Evolutionary conservation across 1,284 basidiomycete species (phyloP), one percentile per base, ranked within the genome.

Genomic region (Melampsora americana): DNA sequence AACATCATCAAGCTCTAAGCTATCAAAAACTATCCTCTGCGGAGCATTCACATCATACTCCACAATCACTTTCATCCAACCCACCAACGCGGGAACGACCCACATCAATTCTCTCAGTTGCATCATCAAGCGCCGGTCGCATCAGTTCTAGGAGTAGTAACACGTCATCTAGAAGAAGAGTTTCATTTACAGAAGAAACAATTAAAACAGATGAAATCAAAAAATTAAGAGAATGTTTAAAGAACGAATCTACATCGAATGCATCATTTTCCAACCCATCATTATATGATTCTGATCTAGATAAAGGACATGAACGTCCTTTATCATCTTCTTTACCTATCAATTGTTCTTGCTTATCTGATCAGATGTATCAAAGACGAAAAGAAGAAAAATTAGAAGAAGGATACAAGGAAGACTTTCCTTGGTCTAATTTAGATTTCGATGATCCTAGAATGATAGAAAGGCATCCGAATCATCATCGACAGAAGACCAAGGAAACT

Each of bases 141-240:
- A n/a, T 28, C 3, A 56, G 53, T 56, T 28, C 53, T 23, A n/a
- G 53, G 16, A 56, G 53, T 28, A 23, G n/a, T 7, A 56, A n/a
- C 9, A 23, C 53, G 1, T 56, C 53, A 11, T 56, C 53, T 28
- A 56, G 53, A 56, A n/a, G 53, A 23, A n/a, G 53, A 56, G 53
- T 56, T 28, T 56, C 53, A 2, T 56, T 56, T 14, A 56, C 53
- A 56, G 53, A 56, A n/a, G n/a, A 56, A 56, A 56, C 53, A 28
- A 56, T 56, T 18, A n/a, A 23, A 23, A 56, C 53, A 23, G 53
- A 56, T 56, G 53, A 56, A 56, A 12, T 56, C 6, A 56, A 56
- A 28, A n/a, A 56, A 28, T 23, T 56, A 7, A 56, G 53, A 56
- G n/a, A 56, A 56, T n/a, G 42, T 42, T 42, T 42, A 14, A 42